Percentiles rank a stretch among this genome's conserved stretches.
phyloP scores from a whole-genome alignment of 2,329 filamentous ascomycete species.

The Paraconiothyrium brasiliense region DNA sequence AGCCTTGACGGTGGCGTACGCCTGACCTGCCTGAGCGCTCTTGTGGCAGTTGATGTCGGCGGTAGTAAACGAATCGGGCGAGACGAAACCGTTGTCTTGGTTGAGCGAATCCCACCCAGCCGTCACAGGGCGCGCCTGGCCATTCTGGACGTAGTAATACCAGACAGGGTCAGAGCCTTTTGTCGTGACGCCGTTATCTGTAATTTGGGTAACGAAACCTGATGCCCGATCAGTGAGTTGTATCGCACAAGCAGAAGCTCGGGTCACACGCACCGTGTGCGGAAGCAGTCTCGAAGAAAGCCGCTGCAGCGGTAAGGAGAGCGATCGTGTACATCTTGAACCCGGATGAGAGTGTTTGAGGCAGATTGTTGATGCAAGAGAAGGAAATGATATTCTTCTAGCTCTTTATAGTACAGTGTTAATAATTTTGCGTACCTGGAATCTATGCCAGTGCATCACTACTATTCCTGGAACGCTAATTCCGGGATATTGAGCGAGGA shows the following conservation, averaged over 20 bases:
- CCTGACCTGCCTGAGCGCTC: slow-evolving; percentile 43
- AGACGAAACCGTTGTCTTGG: slow-evolving; percentile 50
- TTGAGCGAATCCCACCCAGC: slow-evolving; percentile 49
- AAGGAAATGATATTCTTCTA: background rate
- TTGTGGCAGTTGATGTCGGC: slow-evolving; percentile 53
- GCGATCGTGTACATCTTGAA: slow-evolving; percentile 8
- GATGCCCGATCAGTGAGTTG: slow-evolving; percentile 28
- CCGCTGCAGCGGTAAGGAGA: slow-evolving; percentile 4
- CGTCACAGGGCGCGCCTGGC: slow-evolving; percentile 31
- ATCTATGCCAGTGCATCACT: background rate
- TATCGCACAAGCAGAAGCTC: background rate
- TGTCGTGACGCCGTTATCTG: slow-evolving; percentile 33
- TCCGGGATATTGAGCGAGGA: background rate
- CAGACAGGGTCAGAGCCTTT: slow-evolving; percentile 44
- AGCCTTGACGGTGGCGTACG: slow-evolving; percentile 46
- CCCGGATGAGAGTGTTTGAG: slow-evolving; percentile 11
- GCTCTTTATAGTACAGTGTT: slow-evolving; percentile 4
- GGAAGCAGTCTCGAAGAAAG: slow-evolving; percentile 19
- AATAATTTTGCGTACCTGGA: no score
- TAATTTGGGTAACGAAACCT: slow-evolving; percentile 42
- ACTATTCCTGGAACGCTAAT: background rate
- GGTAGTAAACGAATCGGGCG: slow-evolving; percentile 36
- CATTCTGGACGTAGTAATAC: slow-evolving; percentile 37
- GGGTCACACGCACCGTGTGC: slow-evolving; percentile 13
- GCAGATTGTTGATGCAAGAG: background rate